These are phyloP conservation scores for Yamadazyma pseudoaaseri DNA, from an alignment of 1,139 yeast genomes.

Conservation along the genomic window DNA sequence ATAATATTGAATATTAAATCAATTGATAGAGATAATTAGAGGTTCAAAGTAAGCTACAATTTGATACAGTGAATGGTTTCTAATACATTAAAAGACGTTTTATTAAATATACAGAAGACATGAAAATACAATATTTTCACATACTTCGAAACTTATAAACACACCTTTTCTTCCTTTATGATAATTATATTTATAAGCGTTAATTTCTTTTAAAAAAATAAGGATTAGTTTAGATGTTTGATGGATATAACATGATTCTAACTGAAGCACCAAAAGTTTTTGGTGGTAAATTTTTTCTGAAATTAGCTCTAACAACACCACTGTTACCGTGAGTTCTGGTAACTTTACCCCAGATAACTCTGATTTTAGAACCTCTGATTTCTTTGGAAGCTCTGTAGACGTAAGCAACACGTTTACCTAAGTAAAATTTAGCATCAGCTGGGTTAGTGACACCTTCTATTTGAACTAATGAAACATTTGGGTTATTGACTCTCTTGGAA, in stretches of 20 bases:
- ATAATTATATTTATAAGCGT: constrained; percentile 16
- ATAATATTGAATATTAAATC: no score
- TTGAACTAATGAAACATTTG: constrained; percentile 94
- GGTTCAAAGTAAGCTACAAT: no score
- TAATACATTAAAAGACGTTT: constrained; percentile 13
- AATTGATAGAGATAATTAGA: no score
- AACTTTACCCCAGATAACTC: constrained; percentile 99
- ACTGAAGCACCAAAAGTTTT: constrained; percentile 99
- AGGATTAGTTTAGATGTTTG: constrained; percentile 76
- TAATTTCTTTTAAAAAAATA: constrained; percentile 10
- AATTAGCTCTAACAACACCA: constrained; percentile 98
- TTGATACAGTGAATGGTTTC: no score
- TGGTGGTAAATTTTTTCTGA: constrained; percentile 99
- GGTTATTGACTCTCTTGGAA: constrained; percentile 98
- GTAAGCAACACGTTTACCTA: constrained; percentile 99
- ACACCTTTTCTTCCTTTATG: constrained; percentile 14
- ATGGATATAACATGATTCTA: constrained; percentile 99
- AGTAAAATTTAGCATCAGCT: constrained; percentile 97
- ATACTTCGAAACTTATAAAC: constrained; percentile 11
- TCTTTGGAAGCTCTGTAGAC: constrained; percentile 99
- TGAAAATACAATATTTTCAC: constrained; percentile 5
- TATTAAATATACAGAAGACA: constrained; percentile 11
- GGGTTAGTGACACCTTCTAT: constrained; percentile 92
- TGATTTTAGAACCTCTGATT: constrained; percentile 97
- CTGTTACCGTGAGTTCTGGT: constrained; percentile 99